Conservation (phyloP, 169 alveolate species). For the Plasmodium relictum region DNA sequence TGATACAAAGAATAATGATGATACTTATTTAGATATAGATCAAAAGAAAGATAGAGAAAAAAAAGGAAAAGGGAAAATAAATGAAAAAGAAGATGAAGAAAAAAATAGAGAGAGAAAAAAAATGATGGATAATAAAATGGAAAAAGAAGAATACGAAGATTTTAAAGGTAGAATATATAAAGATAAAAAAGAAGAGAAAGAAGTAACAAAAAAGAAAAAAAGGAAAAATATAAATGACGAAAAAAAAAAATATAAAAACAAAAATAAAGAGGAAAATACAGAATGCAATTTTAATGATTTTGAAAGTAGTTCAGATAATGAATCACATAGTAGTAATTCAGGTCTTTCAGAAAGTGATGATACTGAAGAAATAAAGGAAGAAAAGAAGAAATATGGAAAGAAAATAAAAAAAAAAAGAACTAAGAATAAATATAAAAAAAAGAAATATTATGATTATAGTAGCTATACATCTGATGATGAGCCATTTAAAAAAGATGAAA, state of each 20-base stretch:
- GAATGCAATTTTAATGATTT: background rate
- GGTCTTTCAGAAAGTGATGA: conserved; percentile 11
- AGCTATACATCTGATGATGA: conserved; percentile 36
- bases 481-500: conserved; percentile 4
- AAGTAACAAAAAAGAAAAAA: conserved; percentile 26
- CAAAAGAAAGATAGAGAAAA: conserved; percentile 1
- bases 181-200: background rate
- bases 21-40: background rate
- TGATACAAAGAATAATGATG: background rate
- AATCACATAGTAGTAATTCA: conserved; percentile 21
- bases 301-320: conserved; percentile 3
- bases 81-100: background rate
- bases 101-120: background rate
- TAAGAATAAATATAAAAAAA: conserved; percentile 24
- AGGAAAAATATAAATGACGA: conserved; percentile 8
- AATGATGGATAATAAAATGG: background rate
- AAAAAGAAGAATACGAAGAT: background rate
- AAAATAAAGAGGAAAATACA: conserved; percentile 4
- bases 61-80: background rate
- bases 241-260: conserved; percentile 15
- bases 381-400: conserved; percentile 9
- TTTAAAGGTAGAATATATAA: background rate
- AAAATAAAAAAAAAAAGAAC: conserved; percentile 20
- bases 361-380: background rate
- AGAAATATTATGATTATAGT: conserved; percentile 42